These are phyloP conservation scores for Rosa persica DNA, from an alignment of 306 rosid genomes.

Conservation along the genomic window DNA sequence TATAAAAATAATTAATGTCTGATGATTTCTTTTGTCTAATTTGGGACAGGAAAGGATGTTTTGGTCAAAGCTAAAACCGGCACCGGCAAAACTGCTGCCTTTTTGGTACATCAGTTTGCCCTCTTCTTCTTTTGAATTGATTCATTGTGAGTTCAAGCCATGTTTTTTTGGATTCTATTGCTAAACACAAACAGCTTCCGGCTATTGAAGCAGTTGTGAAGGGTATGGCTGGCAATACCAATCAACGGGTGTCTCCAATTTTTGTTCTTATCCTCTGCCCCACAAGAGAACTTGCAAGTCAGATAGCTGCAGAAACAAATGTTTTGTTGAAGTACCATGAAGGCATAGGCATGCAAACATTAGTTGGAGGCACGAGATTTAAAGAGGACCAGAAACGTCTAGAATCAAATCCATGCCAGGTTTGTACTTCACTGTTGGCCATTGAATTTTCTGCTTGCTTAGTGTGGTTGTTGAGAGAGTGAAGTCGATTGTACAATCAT, in stretches of 20 bases:
- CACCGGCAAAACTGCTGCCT: conserved; percentile 88
- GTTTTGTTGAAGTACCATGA: conserved; percentile 74
- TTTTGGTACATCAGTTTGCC: conserved; percentile 59
- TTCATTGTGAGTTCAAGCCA: conserved; percentile 17
- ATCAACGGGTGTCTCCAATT: conserved; percentile 66
- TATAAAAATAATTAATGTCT: background rate
- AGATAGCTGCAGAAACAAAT: conserved; percentile 80
- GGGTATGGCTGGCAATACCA: conserved; percentile 45
- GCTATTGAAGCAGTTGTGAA: conserved; percentile 98
- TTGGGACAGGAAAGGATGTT: conserved; percentile 67
- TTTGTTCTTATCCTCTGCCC: conserved; percentile 87
- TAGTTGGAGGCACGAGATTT: conserved; percentile 87
- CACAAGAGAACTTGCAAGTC: conserved; percentile 94
- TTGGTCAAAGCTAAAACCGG: conserved; percentile 95
- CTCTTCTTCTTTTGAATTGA: conserved; percentile 19
- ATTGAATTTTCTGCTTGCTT: conserved; percentile 19
- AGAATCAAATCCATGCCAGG: conserved; percentile 92
- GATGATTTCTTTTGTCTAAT: conserved; percentile 17
- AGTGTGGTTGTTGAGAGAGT: conserved; percentile 4
- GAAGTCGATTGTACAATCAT: conserved; percentile 1
- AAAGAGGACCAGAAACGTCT: conserved; percentile 85
- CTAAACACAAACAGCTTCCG: conserved; percentile 91
- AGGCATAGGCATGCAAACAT: conserved; percentile 79
- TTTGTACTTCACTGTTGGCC: conserved; percentile 25
- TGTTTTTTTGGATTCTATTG: conserved; percentile 26